Conservation (phyloP, 495 filamentous ascomycete genomes). For the Talaromyces borbonicus region DNA sequence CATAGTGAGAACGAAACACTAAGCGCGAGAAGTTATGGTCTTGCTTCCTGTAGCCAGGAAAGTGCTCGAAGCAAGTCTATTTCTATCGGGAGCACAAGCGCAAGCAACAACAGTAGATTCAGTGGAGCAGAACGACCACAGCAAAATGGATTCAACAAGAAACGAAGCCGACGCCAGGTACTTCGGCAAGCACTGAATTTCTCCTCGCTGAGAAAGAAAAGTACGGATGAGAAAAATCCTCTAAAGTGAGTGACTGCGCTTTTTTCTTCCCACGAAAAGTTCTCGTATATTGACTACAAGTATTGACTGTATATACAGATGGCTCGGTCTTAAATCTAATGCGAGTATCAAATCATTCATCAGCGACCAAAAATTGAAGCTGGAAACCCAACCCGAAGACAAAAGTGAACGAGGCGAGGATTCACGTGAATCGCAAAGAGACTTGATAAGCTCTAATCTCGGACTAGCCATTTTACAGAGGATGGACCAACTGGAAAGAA, state of each 20-base stretch:
- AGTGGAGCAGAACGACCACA: too few species aligned
- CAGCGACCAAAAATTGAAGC: neutral
- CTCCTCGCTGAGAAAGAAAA: neutral
- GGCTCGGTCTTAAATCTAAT: neutral
- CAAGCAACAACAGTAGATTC: neutral
- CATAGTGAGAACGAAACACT: constrained; percentile 1
- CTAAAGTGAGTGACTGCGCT: constrained; percentile 5
- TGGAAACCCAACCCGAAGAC: too few species aligned
- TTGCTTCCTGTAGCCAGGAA: neutral
- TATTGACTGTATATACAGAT: neutral
- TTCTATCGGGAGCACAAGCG: neutral
- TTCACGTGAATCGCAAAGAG: neutral
- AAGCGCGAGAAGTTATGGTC: neutral
- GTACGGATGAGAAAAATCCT: neutral
- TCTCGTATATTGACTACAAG: neutral
- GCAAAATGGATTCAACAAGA: neutral
- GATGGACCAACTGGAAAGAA: constrained; percentile 3
- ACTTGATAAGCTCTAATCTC: neutral
- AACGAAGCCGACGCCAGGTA: neutral
- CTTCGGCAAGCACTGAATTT: neutral
- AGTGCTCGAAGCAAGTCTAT: neutral
- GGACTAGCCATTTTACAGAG: neutral
- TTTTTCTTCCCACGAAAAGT: too few species aligned
- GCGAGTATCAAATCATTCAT: neutral
- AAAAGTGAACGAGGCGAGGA: neutral